Percentiles rank a stretch among this genome's conserved stretches.
Conservation (phyloP, 768 basidiomycete species). For the Tremella mesenterica region DNA sequence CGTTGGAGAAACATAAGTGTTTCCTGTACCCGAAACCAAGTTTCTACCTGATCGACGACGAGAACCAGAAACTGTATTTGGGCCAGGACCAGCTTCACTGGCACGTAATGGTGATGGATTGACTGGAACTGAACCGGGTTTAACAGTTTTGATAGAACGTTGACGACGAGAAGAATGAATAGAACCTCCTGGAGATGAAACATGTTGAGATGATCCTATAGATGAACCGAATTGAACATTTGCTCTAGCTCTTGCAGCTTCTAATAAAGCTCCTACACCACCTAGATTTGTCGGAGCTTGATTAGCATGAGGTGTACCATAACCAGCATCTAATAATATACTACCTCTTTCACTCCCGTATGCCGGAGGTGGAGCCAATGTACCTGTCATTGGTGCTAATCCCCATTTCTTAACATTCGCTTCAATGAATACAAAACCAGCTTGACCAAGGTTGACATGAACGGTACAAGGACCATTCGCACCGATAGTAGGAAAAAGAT, state of each 20-base stretch:
- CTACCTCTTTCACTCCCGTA: slow-evolving; percentile 96
- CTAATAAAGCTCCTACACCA: slow-evolving; percentile 24
- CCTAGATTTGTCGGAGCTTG: slow-evolving; percentile 2
- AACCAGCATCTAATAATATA: slow-evolving; percentile 85
- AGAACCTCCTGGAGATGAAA: slow-evolving; percentile 4
- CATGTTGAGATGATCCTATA: slow-evolving; percentile 10
- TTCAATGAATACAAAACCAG: slow-evolving; percentile 98
- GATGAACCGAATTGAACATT: slow-evolving; percentile 8
- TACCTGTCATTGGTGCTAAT: slow-evolving; percentile 90
- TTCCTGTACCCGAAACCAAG: not conserved
- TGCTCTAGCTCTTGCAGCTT: slow-evolving; percentile 27
- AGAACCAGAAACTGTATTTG: slow-evolving; percentile 20
- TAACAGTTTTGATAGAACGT: slow-evolving; percentile 16
- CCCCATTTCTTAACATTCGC: slow-evolving; percentile 99
- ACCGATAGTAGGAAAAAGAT: slow-evolving; percentile 93
- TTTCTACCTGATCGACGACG: slow-evolving; percentile 15
- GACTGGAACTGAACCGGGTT: slow-evolving; percentile 20
- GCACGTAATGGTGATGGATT: slow-evolving; percentile 22
- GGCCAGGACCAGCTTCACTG: slow-evolving; percentile 29
- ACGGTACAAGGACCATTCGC: slow-evolving; percentile 93
- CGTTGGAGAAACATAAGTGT: slow-evolving; percentile 24
- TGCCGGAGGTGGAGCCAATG: slow-evolving; percentile 91
- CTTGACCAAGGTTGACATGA: slow-evolving; percentile 94
- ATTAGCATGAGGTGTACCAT: slow-evolving; percentile 44
- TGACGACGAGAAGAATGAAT: slow-evolving; percentile 23